Percentiles rank a stretch among this genome's conserved stretches.
Evolutionary conservation across 2,329 filamentous ascomycete species (phyloP).

Genomic region (Periglandula ipomoeae): DNA sequence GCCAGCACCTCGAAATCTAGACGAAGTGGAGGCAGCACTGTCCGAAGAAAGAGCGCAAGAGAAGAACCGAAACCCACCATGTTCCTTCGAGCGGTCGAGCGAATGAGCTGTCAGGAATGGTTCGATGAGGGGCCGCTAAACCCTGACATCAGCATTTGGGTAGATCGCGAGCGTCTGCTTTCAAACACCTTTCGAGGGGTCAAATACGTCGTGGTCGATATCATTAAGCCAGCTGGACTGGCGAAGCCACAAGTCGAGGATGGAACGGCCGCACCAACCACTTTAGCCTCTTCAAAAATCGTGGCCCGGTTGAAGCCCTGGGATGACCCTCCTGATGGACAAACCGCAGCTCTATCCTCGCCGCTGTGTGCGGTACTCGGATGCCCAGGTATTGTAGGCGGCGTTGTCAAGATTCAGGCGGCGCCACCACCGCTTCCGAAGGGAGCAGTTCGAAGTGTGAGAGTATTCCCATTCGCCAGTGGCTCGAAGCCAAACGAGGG

Average conservation of each 20-base stretch:
- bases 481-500: slow-evolving; percentile 50
- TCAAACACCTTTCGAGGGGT: slow-evolving; percentile 66
- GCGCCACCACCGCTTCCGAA: slow-evolving; percentile 64
- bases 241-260: slow-evolving; percentile 62
- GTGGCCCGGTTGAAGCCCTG: slow-evolving; percentile 69
- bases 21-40: slow-evolving; percentile 66
- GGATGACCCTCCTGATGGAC: slow-evolving; percentile 78
- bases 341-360: slow-evolving; percentile 71
- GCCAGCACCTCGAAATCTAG: slow-evolving; percentile 72
- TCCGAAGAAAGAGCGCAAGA: slow-evolving; percentile 44
- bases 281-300: slow-evolving; percentile 42
- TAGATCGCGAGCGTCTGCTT: slow-evolving; percentile 68
- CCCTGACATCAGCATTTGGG: slow-evolving; percentile 65
- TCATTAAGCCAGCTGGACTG: slow-evolving; percentile 74
- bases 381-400: slow-evolving; percentile 66
- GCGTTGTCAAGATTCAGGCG: slow-evolving; percentile 78
- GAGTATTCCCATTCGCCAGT: slow-evolving; percentile 70
- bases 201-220: slow-evolving; percentile 70
- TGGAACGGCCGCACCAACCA: slow-evolving; percentile 47
- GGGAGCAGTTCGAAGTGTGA: slow-evolving; percentile 56
- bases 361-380: slow-evolving; percentile 66
- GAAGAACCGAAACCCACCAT: slow-evolving; percentile 60
- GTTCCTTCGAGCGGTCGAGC: slow-evolving; percentile 74
- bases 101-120: slow-evolving; percentile 59
- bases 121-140: slow-evolving; percentile 60